Percentiles rank a stretch among this genome's conserved stretches.
These are phyloP conservation scores for Thalassiosira hispida DNA, from an alignment of 352 stramenopile genomes.

Conservation along the genomic window DNA sequence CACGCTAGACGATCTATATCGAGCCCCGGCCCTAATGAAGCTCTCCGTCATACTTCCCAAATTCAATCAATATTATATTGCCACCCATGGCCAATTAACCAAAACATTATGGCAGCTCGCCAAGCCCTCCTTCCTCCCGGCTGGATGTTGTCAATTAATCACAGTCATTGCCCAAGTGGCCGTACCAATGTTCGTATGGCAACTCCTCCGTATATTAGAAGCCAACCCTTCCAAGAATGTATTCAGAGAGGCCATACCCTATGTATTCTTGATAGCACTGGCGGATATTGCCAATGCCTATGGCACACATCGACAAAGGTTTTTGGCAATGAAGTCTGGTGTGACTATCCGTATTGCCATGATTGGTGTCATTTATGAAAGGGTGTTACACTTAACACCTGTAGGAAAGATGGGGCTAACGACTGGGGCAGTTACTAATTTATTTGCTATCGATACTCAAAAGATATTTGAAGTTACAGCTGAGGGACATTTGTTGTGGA, in stretches of 20 bases:
- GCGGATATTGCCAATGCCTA: conserved; percentile 41
- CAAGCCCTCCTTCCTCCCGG: conserved; percentile 41
- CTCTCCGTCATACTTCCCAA: conserved; percentile 1
- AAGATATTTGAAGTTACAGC: conserved; percentile 61
- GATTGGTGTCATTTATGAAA: conserved; percentile 36
- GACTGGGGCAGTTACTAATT: conserved; percentile 32
- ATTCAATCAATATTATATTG: conserved; percentile 16
- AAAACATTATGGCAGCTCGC: conserved; percentile 42
- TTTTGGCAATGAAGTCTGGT: conserved; percentile 31
- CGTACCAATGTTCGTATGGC: conserved; percentile 47
- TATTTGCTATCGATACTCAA: conserved; percentile 54
- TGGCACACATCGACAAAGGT: conserved; percentile 39
- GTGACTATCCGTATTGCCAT: conserved; percentile 44
- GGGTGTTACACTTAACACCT: conserved; percentile 27
- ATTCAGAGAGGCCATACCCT: conserved; percentile 23
- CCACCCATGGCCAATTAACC: neutral
- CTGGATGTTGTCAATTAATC: conserved; percentile 42
- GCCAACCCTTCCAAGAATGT: conserved; percentile 33
- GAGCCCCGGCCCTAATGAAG: conserved; percentile 7
- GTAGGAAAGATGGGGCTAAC: conserved; percentile 32
- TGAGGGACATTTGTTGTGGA: conserved; percentile 57
- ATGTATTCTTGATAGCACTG: conserved; percentile 41
- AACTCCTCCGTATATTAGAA: conserved; percentile 44
- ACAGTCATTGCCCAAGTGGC: conserved; percentile 29
- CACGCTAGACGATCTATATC: conserved; percentile 10